Conservation (phyloP, 2,329 filamentous ascomycete species). For the Zymoseptoria crescenta region DNA sequence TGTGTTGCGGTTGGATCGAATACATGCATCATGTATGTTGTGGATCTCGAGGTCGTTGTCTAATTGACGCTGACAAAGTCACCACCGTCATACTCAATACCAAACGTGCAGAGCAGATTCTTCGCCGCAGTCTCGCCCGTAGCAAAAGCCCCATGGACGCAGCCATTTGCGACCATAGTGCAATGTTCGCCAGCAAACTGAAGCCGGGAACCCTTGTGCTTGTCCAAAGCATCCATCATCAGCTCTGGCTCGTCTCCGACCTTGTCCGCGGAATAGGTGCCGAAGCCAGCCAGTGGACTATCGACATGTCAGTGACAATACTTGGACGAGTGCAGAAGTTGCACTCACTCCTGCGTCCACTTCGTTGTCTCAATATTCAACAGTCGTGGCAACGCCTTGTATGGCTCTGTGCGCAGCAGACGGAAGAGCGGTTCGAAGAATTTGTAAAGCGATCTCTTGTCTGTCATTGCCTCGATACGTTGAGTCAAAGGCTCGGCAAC, state of each 20-base stretch:
- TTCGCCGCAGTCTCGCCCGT: constrained; percentile 36
- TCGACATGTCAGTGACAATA: background rate
- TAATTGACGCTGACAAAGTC: constrained; percentile 22
- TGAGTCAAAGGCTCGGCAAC: constrained; percentile 40
- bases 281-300: constrained; percentile 35
- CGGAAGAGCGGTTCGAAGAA: constrained; percentile 41
- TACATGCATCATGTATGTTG: too few relatives aligned
- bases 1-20: too few relatives aligned
- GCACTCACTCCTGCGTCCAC: constrained; percentile 34
- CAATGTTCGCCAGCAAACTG: constrained; percentile 37
- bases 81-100: constrained; percentile 29
- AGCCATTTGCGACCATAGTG: constrained; percentile 36
- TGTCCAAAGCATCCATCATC: constrained; percentile 32
- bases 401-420: constrained; percentile 37
- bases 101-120: constrained; percentile 33
- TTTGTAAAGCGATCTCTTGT: constrained; percentile 31
- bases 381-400: constrained; percentile 36
- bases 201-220: constrained; percentile 31
- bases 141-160: constrained; percentile 40
- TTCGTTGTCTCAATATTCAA: constrained; percentile 37
- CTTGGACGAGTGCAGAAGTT: background rate
- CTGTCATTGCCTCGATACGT: constrained; percentile 37
- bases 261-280: constrained; percentile 39
- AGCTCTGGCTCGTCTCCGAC: constrained; percentile 36
- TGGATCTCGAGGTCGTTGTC: too few relatives aligned